Conservation (phyloP, 1,139 yeast genomes). For the Pichia cactophila region DNA sequence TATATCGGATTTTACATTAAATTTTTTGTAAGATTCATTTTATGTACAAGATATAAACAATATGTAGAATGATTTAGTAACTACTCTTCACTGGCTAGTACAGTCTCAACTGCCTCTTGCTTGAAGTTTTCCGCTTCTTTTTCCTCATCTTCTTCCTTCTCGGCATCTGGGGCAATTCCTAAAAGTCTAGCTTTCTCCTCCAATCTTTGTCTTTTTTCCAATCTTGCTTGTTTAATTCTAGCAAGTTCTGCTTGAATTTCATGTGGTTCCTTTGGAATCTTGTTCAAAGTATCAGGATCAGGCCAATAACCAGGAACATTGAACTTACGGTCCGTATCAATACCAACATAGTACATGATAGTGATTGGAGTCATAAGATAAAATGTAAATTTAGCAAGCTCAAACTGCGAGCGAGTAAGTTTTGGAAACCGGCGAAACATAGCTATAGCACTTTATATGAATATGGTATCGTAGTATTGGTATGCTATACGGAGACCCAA, state of each 20-base stretch:
- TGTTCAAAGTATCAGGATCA: conserved; percentile 83
- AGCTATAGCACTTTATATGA: neutral
- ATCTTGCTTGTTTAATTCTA: conserved; percentile 66
- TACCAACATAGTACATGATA: conserved; percentile 88
- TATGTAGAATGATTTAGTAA: neutral
- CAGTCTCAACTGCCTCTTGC: conserved; percentile 9
- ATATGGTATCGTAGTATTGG: neutral
- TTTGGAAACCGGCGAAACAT: conserved; percentile 15
- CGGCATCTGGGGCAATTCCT: conserved; percentile 42
- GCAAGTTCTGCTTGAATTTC: conserved; percentile 90
- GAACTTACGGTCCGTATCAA: conserved; percentile 80
- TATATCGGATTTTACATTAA: neutral
- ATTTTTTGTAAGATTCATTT: neutral
- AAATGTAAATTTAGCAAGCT: conserved; percentile 57
- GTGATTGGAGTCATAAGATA: conserved; percentile 79
- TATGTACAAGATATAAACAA: neutral
- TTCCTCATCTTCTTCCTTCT: conserved; percentile 4
- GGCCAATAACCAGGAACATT: conserved; percentile 98
- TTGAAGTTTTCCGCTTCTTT: neutral
- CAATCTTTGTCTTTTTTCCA: conserved; percentile 63
- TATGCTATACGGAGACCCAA: neutral
- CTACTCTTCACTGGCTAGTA: conserved; percentile 8
- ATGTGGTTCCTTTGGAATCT: conserved; percentile 86
- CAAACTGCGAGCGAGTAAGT: conserved; percentile 29
- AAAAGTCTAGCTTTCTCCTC: conserved; percentile 66